Percentiles rank a stretch among this genome's conserved stretches.
phyloP scores from a whole-genome alignment of 225 moss, liverwort and hornwort genomes.

The Rhytidiadelphus loreus region DNA sequence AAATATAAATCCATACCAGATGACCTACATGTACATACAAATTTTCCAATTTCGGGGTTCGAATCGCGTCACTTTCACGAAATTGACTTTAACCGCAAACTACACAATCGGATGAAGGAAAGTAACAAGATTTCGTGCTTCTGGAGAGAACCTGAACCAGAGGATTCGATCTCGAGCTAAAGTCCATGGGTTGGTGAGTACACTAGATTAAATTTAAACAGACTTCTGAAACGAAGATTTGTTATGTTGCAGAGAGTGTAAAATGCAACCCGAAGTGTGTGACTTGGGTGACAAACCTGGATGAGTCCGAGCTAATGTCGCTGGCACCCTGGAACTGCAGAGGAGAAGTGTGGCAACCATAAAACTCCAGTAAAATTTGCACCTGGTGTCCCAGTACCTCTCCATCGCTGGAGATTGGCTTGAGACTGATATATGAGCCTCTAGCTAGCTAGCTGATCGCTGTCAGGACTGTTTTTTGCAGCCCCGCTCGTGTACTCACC shows the following conservation, averaged over 20 bases:
- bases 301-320: neutral
- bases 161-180: neutral
- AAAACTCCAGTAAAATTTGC: neutral
- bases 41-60: neutral
- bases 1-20: neutral
- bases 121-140: neutral
- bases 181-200: neutral
- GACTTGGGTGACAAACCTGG: neutral
- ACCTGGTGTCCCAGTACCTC: neutral
- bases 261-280: neutral
- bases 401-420: neutral
- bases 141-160: neutral
- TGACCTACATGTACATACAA: neutral
- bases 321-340: neutral
- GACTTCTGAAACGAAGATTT: neutral
- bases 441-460: neutral
- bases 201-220: neutral
- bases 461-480: neutral
- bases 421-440: neutral
- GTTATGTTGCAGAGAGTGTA: neutral
- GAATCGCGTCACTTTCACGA: neutral
- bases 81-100: neutral
- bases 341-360: neutral
- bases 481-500: neutral
- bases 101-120: neutral